Percentiles rank a stretch among this genome's conserved stretches.
These are phyloP conservation scores for Talaromyces stipitatus DNA, from an alignment of 495 filamentous ascomycete genomes.

Conservation along the genomic window DNA sequence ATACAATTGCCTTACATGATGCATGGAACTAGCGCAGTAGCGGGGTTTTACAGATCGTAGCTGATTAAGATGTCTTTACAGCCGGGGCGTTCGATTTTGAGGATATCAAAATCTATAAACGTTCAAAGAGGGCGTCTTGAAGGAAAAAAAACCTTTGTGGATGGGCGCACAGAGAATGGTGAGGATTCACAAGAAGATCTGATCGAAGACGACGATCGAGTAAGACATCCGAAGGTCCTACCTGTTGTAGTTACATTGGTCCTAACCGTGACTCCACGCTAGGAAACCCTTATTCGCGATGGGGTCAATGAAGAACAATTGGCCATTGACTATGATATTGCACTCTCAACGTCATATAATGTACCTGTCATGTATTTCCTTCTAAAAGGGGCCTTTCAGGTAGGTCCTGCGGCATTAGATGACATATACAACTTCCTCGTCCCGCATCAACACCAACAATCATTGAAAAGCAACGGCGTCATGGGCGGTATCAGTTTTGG, in stretches of 20 bases:
- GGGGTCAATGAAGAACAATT: constrained; percentile 13
- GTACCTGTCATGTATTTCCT: constrained; percentile 47
- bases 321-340: constrained; percentile 49
- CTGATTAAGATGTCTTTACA: constrained; percentile 3
- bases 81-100: constrained; percentile 25
- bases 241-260: background rate
- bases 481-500: constrained; percentile 72
- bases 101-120: constrained; percentile 23
- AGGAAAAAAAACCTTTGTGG: constrained; percentile 7
- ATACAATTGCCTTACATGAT: constrained; percentile 15
- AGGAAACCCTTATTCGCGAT: constrained; percentile 36
- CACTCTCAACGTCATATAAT: constrained; percentile 41
- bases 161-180: background rate
- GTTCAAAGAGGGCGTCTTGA: background rate
- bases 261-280: constrained; percentile 2
- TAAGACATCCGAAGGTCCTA: background rate
- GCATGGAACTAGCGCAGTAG: background rate
- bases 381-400: constrained; percentile 52
- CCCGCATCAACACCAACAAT: constrained; percentile 50
- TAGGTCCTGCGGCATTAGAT: constrained; percentile 55
- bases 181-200: background rate
- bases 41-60: background rate
- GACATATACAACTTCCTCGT: constrained; percentile 63
- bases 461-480: constrained; percentile 50
- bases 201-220: constrained; percentile 7